These are phyloP conservation scores for Conringia planisiliqua DNA, from an alignment of 345 rosid genomes.

Conservation along the genomic window DNA sequence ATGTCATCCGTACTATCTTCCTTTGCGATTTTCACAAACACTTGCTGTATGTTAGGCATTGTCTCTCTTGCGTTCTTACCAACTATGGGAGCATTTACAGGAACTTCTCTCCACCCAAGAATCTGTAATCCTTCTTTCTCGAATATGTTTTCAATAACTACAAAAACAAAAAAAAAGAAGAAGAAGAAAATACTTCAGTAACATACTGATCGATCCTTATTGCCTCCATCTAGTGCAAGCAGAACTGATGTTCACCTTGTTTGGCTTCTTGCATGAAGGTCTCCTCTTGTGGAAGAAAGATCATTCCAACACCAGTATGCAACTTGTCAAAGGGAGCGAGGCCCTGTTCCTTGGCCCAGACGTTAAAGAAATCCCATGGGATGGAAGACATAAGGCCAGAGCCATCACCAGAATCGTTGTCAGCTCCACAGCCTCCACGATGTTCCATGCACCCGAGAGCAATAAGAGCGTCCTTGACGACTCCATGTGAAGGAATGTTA, in stretches of 20 bases:
- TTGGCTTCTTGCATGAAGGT: conserved; percentile 65
- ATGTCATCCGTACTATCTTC: conserved; percentile 86
- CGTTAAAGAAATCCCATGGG: conserved; percentile 84
- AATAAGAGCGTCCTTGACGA: conserved; percentile 72
- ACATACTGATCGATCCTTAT: background rate
- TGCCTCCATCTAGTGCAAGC: background rate
- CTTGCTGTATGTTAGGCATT: conserved; percentile 93
- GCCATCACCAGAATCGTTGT: conserved; percentile 98
- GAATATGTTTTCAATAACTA: conserved; percentile 73
- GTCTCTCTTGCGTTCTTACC: conserved; percentile 94
- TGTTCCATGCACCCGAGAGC: conserved; percentile 99
- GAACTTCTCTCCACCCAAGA: conserved; percentile 97
- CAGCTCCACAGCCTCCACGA: conserved; percentile 99
- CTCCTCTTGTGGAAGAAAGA: conserved; percentile 75
- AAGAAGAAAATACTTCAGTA: background rate
- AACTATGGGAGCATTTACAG: conserved; percentile 77
- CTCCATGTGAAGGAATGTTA: conserved; percentile 77
- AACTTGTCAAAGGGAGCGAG: conserved; percentile 69
- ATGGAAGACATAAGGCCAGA: conserved; percentile 95
- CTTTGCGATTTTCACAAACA: conserved; percentile 79
- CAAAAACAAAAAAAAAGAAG: conserved; percentile 10
- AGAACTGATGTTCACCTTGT: conserved; percentile 46
- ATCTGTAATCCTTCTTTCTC: conserved; percentile 92
- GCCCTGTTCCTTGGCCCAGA: conserved; percentile 78
- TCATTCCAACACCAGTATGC: conserved; percentile 96